Evolutionary conservation across 169 alveolate genomes (phyloP), one percentile per base, ranked within the genome.

Genomic region (Plasmodium billcollinsi): DNA sequence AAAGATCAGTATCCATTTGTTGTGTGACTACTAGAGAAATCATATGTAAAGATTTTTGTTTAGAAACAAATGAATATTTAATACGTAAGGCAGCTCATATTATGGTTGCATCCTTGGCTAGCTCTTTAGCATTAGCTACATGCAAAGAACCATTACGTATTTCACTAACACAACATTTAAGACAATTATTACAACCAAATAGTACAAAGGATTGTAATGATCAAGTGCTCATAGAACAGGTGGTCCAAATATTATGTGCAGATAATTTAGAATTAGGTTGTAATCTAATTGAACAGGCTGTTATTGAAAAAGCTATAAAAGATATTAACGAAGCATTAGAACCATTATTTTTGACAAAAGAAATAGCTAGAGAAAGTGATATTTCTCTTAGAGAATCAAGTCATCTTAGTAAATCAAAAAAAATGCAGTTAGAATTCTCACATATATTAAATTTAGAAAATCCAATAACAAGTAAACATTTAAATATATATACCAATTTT

Each of bases 181-280:
- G 98, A 63, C 96, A 97, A 59, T 91, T 97, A 39, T 89, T 98
- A 50, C 95, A 93, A 92, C 89, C 94, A 29, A 92, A 93, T 61
- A 78, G 97, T 61, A 93, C 97, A 52, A 94, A 95, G 59, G 98
- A 97, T 86, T 93, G 95, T 66, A 94, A 96, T 61, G 96, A 93
- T 47, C 96, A 97, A 90, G 97, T 95, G 45, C 74, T 93, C 3
- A 93, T 98, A 47, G 98, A 96, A 88, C 98, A 96, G 71, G 95
- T 98, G 14, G 96, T 98, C 49, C 96, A 96, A 88, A 92, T 89
- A 7, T 95, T 97, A 43, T 94, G 98, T 65, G 93, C 95, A 88
- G 99, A 98, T 59, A 98, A 98, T 92, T 85, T 98, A 61, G 99
- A 97, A 71, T 95, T 98, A 18, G 99, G 99, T 26, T 98, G 99